Evolutionary conservation across 1,139 yeast species (phyloP), one percentile per base, ranked within the genome.

Genomic region (Debaryomycetaceae sp.): DNA sequence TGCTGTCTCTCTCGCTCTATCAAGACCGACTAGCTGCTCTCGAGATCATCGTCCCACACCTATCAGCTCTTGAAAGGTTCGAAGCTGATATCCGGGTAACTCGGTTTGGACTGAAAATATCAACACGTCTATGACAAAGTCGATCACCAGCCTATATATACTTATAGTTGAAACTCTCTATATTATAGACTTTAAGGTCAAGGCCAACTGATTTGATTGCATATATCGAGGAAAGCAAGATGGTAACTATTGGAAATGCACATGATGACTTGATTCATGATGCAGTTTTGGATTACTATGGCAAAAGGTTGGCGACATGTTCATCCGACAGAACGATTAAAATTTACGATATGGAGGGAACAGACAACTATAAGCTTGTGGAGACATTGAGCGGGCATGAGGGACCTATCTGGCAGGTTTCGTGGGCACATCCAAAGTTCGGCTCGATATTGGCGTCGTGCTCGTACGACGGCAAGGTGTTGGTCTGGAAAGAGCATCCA

Each of bases 371-470:
- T 65, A 83, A 78, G 61, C 73, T 90, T 44, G 75, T 85, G 31
- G 96, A 90, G 54, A 90, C 98, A 1, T 74, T 93, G 53, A 78
- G 60, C 81, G 96, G 76, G 30, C 99, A 93, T 65, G 97, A 90
- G 52, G 99, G 99, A 22, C 98, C 99, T 8, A 97, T 95, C 41
- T 95, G 99, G 99, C 97, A 93, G 68, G 95, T 91, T 33, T 82
- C 91, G 43, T 93, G 99, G 99, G 98, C 99, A 2, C 99, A 95
- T 63, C 99, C 99, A 37, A 93, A 93, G 65, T 93, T 93, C 60
- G 99, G 99, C 34, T 86, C 90, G 6, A 88, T 93, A 53, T 75
- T 93, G 53, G 99, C 99, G 0, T 86, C 96, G 27, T 90, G 96
- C 54, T 88, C 97, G 1, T 95, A 89, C 60, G 99, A 93, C 61